These are phyloP conservation scores for Oryza meridionalis DNA, from an alignment of 176 grass and related monocot species.

Conservation along the genomic window DNA sequence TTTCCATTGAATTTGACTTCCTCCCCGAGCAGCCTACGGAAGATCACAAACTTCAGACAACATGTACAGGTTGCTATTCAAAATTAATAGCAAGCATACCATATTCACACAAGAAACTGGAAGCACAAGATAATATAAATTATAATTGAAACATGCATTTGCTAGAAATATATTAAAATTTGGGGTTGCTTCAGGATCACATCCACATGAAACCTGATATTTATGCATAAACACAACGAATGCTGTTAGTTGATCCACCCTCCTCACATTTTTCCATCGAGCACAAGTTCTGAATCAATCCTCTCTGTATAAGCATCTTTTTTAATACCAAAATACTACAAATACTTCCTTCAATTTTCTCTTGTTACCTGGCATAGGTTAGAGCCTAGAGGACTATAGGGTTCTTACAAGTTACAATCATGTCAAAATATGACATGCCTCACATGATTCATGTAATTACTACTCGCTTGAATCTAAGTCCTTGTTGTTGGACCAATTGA, in stretches of 20 bases:
- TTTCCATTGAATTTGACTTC: constrained; percentile 80
- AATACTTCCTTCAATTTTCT: neutral
- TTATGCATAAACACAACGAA: neutral
- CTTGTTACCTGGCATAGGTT: neutral
- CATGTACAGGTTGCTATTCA: neutral
- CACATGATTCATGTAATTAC: neutral
- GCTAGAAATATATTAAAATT: neutral
- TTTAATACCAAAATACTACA: neutral
- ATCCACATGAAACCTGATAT: neutral
- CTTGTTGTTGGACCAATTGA: neutral
- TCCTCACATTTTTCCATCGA: neutral
- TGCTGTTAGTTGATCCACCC: neutral
- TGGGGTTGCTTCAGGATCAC: neutral
- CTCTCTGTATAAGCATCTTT: neutral
- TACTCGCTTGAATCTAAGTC: neutral
- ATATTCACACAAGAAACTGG: neutral
- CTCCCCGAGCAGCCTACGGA: constrained; percentile 67
- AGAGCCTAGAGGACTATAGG: neutral
- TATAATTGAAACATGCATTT: neutral
- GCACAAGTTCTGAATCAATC: neutral
- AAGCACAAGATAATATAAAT: neutral
- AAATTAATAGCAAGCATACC: neutral
- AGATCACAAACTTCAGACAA: neutral
- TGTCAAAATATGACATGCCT: neutral
- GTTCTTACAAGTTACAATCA: neutral